Base-by-base conservation (phyloP, 2,329 filamentous ascomycete species). In the Nemania sp. region DNA sequence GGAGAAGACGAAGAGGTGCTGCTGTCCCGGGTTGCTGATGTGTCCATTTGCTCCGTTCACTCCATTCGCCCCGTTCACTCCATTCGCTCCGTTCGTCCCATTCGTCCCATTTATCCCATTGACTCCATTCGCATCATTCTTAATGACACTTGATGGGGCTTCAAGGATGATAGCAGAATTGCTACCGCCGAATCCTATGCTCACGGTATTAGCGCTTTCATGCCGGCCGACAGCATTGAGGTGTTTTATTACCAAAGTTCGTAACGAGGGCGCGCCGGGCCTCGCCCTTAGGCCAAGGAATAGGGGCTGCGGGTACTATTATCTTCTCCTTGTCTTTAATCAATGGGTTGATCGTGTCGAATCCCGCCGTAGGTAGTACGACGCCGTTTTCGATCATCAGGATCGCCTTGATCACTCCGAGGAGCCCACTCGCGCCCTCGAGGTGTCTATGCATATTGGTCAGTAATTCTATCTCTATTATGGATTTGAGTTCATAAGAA, bases 341-440 rank as follows among this genome's bases (percentile, higher is more conserved):
- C 37, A 50, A 53, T 10, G 61, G 45, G 37, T 67, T 72, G 15
- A 71, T 54, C 51, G 61, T 65, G 40, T 72, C 63, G 37, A 72
- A 71, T 3, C 63, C 53, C n/a, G 68, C 66, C 17, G 61, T 73
- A 7, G 70, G 69, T 5, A 70, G 52, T 32, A 73, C 68, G 6
- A 46, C 18, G 17, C 66, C 67, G 13, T 68, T 50, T 46, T 72
- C 50, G 15, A 73, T 18, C 60, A 70, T 68, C 42, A 73, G 17
- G 17, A 71, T 64, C 2, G 67, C 66, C 57, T 74, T 74, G 46
- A 73, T 53, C 10, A 74, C 59, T 39, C 45, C 63, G 5, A 69
- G 54, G 37, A 72, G 15, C 7, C 72, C 72, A 37, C 67, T 67
- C 10, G 69, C 65, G 2, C 65, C 65, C 50, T 73, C 68, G 13